Conservation (phyloP, 1,284 basidiomycete genomes). For the Fereydounia khargensis region DNA sequence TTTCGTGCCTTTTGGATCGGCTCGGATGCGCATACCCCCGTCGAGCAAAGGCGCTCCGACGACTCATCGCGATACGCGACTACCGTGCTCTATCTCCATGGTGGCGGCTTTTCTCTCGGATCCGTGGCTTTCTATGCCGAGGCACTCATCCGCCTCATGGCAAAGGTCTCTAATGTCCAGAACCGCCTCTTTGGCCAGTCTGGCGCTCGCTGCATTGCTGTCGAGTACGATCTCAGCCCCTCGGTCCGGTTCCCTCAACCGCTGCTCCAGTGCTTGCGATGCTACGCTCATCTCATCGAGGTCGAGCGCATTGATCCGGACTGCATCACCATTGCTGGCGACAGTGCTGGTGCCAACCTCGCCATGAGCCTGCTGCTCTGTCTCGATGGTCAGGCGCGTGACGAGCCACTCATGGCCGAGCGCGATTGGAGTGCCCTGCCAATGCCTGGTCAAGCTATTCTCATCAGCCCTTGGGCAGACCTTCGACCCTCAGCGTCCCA, state of each 20-base stretch:
- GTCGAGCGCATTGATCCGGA: slow-evolving; percentile 43
- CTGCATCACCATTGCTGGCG: slow-evolving; percentile 49
- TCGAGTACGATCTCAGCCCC: slow-evolving; percentile 53
- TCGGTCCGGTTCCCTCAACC: slow-evolving; percentile 45
- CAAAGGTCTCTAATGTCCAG: no score
- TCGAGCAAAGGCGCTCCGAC: slow-evolving; percentile 20
- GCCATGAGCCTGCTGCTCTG: slow-evolving; percentile 48
- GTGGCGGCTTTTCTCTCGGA: slow-evolving; percentile 55
- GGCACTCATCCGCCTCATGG: slow-evolving; percentile 48
- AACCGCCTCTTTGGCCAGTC: not conserved
- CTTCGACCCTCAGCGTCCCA: slow-evolving; percentile 37
- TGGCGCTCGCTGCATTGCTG: slow-evolving; percentile 41
- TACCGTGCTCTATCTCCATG: slow-evolving; percentile 52
- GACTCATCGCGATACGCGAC: slow-evolving; percentile 23
- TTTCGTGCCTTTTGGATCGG: slow-evolving; percentile 53
- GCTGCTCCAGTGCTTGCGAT: slow-evolving; percentile 50
- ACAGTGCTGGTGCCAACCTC: slow-evolving; percentile 53
- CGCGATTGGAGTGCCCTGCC: slow-evolving; percentile 48
- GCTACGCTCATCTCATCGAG: slow-evolving; percentile 55
- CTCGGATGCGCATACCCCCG: slow-evolving; percentile 25
- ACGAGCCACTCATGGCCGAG: slow-evolving; percentile 25
- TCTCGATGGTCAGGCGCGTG: slow-evolving; percentile 38
- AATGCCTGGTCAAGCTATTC: slow-evolving; percentile 49
- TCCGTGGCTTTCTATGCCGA: slow-evolving; percentile 56
- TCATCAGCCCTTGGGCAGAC: slow-evolving; percentile 55